Base-by-base conservation (phyloP, 2,329 filamentous ascomycete genomes). In the Emergomyces orientalis region DNA sequence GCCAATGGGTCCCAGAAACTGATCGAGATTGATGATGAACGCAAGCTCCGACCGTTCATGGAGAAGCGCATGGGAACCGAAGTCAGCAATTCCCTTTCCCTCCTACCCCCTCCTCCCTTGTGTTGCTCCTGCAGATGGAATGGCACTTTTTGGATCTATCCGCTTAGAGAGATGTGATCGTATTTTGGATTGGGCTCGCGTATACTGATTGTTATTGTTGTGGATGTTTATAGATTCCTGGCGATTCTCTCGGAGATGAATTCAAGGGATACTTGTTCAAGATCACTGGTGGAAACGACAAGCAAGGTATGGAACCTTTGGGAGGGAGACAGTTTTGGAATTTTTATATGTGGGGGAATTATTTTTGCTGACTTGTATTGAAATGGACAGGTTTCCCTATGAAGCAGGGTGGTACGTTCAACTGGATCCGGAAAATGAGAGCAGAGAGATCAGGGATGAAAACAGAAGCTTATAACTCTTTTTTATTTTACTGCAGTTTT, bases 261-360 rank as follows among this genome's bases (percentile, higher is more conserved):
- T 99, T 96, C 90, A 97, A 97, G 87, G 94, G 94, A 81, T 99
- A 99, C 86, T 88, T 99, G 84, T 91, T 99, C 88, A 89, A 87
- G 80, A 97, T 99, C 85, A 99, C 94, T 76, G 95, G 94, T 78
- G 94, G 95, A 79, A 99, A 99, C 89, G 94, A 99, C 90, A 99
- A 99, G 91, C 95, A 99, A 86, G 94, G 75, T 77, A 76, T 68
- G 74, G 66, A 60, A 32, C 14, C 22, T n/a, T 27, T 27, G 3
- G 45, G 3, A 22, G 45, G 22, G 13, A 25, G 47, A 32, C 1
- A 3, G 13, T 32, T 27, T 32, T 25, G 25, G 19, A 37, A 62
- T 41, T 62, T 22, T 39, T 32, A 41, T 60, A 25, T 62, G 66
- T 34, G 14, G 11, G 7, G 19, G 37, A 9, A n/a, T n/a, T 25